Percentiles rank a stretch among this genome's conserved stretches.
Evolutionary conservation across 1,284 basidiomycete species (phyloP).

Genomic region (Malassezia yamatoensis): DNA sequence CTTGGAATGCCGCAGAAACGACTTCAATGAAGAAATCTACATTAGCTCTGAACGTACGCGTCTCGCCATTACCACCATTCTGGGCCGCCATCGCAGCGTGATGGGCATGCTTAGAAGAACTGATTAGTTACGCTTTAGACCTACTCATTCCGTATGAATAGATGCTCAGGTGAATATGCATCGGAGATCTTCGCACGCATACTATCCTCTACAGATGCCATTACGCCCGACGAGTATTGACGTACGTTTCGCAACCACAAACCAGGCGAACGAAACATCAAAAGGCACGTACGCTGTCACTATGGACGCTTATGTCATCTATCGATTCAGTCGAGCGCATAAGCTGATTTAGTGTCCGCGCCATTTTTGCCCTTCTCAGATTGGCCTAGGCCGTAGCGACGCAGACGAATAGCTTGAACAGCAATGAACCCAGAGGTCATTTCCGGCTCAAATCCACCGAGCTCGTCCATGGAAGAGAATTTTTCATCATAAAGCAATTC

Average conservation of each 20-base stretch:
- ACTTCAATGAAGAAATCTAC: slow-evolving; percentile 42
- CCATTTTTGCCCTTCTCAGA: slow-evolving; percentile 35
- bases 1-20: slow-evolving; percentile 36
- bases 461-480: slow-evolving; percentile 98
- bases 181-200: slow-evolving; percentile 13
- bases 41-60: slow-evolving; percentile 20
- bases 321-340: slow-evolving; percentile 21
- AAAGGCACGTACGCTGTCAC: background rate
- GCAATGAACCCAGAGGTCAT: slow-evolving; percentile 44
- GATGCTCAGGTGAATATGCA: slow-evolving; percentile 8
- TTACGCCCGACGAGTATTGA: background rate
- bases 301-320: slow-evolving; percentile 6
- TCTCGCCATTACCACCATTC: slow-evolving; percentile 43
- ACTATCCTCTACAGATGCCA: slow-evolving; percentile 13
- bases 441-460: slow-evolving; percentile 74
- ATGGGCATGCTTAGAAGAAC: slow-evolving; percentile 37
- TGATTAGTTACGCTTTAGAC: background rate
- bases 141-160: slow-evolving; percentile 16
- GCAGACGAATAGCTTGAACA: slow-evolving; percentile 43
- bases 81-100: slow-evolving; percentile 47
- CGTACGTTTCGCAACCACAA: background rate
- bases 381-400: slow-evolving; percentile 38
- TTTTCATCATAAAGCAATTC: slow-evolving; percentile 88
- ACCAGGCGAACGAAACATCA: background rate
- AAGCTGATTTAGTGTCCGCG: slow-evolving; percentile 31